Evolutionary conservation across 139 green algal species (phyloP).

Genomic region (Eudorina sp.): DNA sequence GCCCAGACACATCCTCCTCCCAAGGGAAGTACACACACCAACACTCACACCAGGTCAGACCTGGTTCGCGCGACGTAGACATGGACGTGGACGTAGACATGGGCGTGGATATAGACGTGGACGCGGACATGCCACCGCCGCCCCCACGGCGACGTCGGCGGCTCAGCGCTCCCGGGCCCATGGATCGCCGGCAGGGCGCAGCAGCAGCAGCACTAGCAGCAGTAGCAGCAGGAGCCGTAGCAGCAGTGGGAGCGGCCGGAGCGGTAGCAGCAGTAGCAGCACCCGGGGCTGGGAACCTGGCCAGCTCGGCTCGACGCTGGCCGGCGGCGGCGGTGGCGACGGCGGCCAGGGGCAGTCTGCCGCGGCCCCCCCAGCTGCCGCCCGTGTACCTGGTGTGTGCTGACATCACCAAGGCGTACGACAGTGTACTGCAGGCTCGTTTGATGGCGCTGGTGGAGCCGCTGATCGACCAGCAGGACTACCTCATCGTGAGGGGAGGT

Average conservation of each 20-base stretch:
- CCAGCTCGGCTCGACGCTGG: no score
- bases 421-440: conserved; percentile 70
- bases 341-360: not conserved
- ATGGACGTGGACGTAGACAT: no score
- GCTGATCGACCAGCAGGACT: conserved; percentile 67
- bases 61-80: no score
- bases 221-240: not conserved
- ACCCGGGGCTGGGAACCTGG: not conserved
- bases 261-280: no score
- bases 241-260: not conserved
- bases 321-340: not conserved
- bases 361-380: not conserved
- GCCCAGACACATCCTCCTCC: no score
- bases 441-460: conserved; percentile 70
- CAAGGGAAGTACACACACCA: no score
- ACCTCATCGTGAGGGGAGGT: conserved; percentile 57
- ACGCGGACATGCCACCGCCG: no score
- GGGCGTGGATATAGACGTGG: no score
- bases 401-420: conserved; percentile 88
- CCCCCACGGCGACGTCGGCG: no score
- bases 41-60: no score
- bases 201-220: not conserved
- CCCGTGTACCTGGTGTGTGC: conserved; percentile 78
- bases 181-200: no score
- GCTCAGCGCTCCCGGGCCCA: no score